These are phyloP conservation scores for Rhizopogon vinicolor DNA, from an alignment of 768 basidiomycete species.

Conservation along the genomic window DNA sequence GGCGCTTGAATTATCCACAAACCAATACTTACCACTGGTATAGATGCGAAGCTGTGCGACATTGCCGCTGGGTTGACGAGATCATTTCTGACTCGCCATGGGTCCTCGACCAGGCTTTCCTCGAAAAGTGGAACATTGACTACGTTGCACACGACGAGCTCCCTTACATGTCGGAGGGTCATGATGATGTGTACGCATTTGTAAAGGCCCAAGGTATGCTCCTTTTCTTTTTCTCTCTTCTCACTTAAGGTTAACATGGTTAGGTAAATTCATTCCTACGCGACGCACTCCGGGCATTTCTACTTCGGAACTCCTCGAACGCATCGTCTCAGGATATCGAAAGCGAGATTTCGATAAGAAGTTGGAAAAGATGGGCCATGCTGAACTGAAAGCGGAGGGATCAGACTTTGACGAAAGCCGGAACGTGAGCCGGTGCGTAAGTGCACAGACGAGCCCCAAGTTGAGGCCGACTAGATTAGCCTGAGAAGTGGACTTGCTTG, in stretches of 20 bases:
- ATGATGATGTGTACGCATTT: conserved; percentile 81
- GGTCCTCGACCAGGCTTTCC: conserved; percentile 77
- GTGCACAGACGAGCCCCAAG: not conserved
- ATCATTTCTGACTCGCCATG: conserved; percentile 89
- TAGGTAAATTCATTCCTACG: conserved; percentile 94
- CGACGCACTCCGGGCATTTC: conserved; percentile 92
- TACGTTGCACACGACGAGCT: conserved; percentile 97
- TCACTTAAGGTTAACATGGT: not conserved
- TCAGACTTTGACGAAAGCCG: conserved; percentile 16
- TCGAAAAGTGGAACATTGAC: conserved; percentile 86
- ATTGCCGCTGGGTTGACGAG: conserved; percentile 97
- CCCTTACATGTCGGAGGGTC: conserved; percentile 75
- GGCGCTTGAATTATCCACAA: conserved; percentile 8
- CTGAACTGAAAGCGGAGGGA: conserved; percentile 63
- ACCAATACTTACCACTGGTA: not conserved
- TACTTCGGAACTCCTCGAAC: conserved; percentile 87
- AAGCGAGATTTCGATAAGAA: conserved; percentile 86
- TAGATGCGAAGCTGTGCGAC: conserved; percentile 86
- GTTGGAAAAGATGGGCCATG: conserved; percentile 80
- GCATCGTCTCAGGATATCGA: conserved; percentile 86
- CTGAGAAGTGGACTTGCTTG: not conserved
- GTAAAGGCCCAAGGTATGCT: conserved; percentile 73
- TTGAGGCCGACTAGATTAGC: not conserved
- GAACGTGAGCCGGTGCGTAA: not conserved
- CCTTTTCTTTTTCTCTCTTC: not conserved